Percentiles rank a stretch among this genome's conserved stretches.
phyloP scores from a whole-genome alignment of 495 filamentous ascomycete genomes.

The Pseudomonodictys pantanalensis region DNA sequence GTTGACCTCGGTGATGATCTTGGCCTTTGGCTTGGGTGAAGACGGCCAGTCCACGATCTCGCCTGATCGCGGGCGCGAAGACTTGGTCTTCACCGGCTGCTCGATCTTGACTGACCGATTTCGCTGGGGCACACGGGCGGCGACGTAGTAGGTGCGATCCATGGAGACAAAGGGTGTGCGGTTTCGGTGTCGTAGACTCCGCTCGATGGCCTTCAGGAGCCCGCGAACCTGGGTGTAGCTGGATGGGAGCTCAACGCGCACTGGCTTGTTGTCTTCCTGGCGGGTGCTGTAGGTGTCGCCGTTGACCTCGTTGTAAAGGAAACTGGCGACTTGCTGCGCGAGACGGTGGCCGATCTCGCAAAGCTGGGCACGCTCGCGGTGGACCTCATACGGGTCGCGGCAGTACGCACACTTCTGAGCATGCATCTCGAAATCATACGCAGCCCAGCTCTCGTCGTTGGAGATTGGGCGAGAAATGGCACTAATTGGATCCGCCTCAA shows the following conservation, averaged over 20 bases:
- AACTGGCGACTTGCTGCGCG: constrained; percentile 38
- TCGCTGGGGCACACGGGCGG: constrained; percentile 29
- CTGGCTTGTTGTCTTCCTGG: constrained; percentile 38
- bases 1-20: constrained; percentile 21
- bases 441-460: constrained; percentile 37
- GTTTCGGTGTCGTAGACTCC: constrained; percentile 28
- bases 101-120: constrained; percentile 30
- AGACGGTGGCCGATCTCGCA: constrained; percentile 38
- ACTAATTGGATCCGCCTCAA: constrained; percentile 33
- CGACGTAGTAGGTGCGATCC: constrained; percentile 35
- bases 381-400: constrained; percentile 37
- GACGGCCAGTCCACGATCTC: constrained; percentile 37
- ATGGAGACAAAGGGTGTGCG: constrained; percentile 38
- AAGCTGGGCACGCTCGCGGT: constrained; percentile 33
- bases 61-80: constrained; percentile 30
- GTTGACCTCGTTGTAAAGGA: constrained; percentile 37
- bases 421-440: constrained; percentile 43
- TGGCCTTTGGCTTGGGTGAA: constrained; percentile 12
- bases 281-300: constrained; percentile 38
- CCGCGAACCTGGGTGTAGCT: constrained; percentile 37
- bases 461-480: constrained; percentile 34
- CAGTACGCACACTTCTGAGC: constrained; percentile 38
- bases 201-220: constrained; percentile 39
- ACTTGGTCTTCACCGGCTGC: constrained; percentile 25
- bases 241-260: constrained; percentile 40